Evolutionary conservation across 257 asterid species (phyloP).

Genomic region (Verbena officinalis): DNA sequence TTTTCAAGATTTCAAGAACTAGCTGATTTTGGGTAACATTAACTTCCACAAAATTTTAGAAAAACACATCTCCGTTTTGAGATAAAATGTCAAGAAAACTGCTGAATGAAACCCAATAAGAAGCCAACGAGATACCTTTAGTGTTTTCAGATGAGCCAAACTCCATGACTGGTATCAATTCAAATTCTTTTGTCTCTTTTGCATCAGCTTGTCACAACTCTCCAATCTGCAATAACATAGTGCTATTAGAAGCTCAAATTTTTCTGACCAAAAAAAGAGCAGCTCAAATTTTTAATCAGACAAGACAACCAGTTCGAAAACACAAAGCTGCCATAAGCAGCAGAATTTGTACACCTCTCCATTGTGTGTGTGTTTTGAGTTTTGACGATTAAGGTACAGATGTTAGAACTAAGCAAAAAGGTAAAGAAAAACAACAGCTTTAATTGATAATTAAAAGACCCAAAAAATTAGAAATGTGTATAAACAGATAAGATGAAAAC

Average conservation of each 20-base stretch:
- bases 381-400: background rate
- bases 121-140: slow-evolving; percentile 24
- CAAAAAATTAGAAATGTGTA: background rate
- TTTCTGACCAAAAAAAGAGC: too few species aligned
- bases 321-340: background rate
- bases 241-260: background rate
- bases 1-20: background rate
- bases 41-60: slow-evolving; percentile 5
- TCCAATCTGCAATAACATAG: slow-evolving; percentile 20
- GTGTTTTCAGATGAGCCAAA: slow-evolving; percentile 22
- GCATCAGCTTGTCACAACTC: background rate
- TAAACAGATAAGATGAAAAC: background rate
- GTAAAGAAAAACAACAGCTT: background rate
- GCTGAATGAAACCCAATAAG: slow-evolving; percentile 5
- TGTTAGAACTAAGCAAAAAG: background rate
- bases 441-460: background rate
- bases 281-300: too few species aligned
- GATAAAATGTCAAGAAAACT: background rate
- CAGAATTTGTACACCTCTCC: background rate
- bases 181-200: background rate
- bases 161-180: slow-evolving; percentile 33
- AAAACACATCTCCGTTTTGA: background rate
- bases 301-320: background rate
- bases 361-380: background rate
- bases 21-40: background rate